Conservation (phyloP, 2,329 filamentous ascomycete species). For the Dendrostoma leiphaemia region DNA sequence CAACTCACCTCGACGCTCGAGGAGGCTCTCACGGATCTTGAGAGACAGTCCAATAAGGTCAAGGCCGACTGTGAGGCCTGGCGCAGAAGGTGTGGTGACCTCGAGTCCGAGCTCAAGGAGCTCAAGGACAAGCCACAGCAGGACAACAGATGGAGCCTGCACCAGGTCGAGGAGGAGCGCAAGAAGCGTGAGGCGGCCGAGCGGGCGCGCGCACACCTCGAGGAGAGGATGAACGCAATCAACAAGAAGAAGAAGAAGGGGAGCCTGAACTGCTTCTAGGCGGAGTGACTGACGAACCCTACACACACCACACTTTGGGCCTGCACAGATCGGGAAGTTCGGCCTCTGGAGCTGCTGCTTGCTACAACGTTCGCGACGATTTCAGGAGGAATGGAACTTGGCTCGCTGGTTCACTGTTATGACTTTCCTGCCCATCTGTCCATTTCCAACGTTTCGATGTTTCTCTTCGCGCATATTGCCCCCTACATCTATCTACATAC, state of each 20-base stretch:
- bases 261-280: conserved; percentile 94
- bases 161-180: conserved; percentile 94
- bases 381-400: conserved; percentile 2
- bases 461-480: conserved; percentile 16
- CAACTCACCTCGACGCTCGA: conserved; percentile 94
- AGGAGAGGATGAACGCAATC: conserved; percentile 91
- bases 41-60: conserved; percentile 86
- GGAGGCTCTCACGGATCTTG: conserved; percentile 91
- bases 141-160: conserved; percentile 68
- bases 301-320: too few species aligned
- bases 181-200: conserved; percentile 90
- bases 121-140: conserved; percentile 54
- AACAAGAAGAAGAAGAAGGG: conserved; percentile 94
- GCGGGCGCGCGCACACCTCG: conserved; percentile 80
- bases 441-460: background rate
- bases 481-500: conserved; percentile 3
- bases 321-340: background rate
- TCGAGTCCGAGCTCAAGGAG: conserved; percentile 71
- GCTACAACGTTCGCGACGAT: conserved; percentile 8
- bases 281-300: background rate
- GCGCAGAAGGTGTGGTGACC: conserved; percentile 77
- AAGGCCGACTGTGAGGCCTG: conserved; percentile 87
- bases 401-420: background rate
- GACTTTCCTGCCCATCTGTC: background rate
- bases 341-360: background rate